Conservation (phyloP, 768 basidiomycete genomes). For the Dioszegia aurantiaca region DNA sequence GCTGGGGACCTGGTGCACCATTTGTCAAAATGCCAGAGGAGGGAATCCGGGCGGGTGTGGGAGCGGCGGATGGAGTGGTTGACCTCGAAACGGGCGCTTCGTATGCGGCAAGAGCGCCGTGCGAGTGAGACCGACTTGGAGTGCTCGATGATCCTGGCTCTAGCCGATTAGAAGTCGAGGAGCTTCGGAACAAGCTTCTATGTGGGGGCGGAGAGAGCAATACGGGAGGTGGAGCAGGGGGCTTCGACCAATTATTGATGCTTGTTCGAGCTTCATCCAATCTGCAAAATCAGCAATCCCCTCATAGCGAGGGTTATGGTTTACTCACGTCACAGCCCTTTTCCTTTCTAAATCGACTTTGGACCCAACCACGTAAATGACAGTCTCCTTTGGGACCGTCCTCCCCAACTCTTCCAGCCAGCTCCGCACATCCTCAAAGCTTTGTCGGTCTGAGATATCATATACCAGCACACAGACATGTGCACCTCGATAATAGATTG, state of each 20-base stretch:
- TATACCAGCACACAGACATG: constrained; percentile 47
- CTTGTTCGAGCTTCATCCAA: constrained; percentile 29
- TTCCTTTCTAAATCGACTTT: constrained; percentile 37
- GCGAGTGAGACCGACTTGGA: constrained; percentile 34
- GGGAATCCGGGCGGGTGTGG: constrained; percentile 13
- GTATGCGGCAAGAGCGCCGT: constrained; percentile 22
- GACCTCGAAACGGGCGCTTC: constrained; percentile 10
- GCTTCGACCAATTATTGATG: constrained; percentile 36
- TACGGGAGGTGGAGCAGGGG: constrained; percentile 18
- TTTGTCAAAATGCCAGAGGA: constrained; percentile 8
- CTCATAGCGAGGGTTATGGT: too few species aligned
- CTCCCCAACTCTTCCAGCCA: constrained; percentile 44
- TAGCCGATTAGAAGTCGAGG: constrained; percentile 15
- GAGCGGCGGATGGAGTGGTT: constrained; percentile 10
- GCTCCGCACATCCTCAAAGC: constrained; percentile 42
- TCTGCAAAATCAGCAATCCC: constrained; percentile 16
- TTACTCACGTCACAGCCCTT: constrained; percentile 34
- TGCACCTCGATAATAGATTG: constrained; percentile 49
- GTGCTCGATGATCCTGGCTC: constrained; percentile 10
- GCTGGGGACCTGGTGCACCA: not conserved
- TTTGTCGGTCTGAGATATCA: constrained; percentile 40
- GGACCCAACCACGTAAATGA: constrained; percentile 43
- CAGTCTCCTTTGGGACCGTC: constrained; percentile 45
- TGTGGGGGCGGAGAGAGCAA: constrained; percentile 26
- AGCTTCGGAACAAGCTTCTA: constrained; percentile 21